Conservation (phyloP, 2,329 filamentous ascomycete genomes). For the Diaporthe citri region DNA sequence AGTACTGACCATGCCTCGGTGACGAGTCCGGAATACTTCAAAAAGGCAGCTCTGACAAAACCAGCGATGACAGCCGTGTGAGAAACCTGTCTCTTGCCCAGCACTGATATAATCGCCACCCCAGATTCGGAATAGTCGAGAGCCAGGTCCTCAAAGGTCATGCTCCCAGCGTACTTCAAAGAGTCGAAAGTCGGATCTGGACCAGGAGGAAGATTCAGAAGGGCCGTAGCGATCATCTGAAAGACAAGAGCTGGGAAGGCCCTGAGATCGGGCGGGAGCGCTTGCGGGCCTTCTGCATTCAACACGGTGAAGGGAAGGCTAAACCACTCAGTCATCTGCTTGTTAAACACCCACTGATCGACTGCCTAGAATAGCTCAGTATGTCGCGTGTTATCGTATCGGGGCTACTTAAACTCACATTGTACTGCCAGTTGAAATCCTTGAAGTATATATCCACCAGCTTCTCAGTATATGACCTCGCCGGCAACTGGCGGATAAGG, state of each 20-base stretch:
- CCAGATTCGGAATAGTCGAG: constrained; percentile 72
- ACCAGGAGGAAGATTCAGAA: constrained; percentile 64
- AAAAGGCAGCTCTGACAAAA: constrained; percentile 67
- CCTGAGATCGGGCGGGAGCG: constrained; percentile 63
- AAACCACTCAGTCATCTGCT: constrained; percentile 67
- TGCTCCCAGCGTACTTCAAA: constrained; percentile 69
- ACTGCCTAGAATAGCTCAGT: constrained; percentile 54
- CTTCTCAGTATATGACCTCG: constrained; percentile 65
- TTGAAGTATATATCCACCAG: constrained; percentile 67
- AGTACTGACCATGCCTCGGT: constrained; percentile 58
- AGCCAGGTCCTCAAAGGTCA: constrained; percentile 72
- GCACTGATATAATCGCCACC: constrained; percentile 62
- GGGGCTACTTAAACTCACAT: constrained; percentile 26
- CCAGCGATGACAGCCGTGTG: constrained; percentile 69
- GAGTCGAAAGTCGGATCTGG: constrained; percentile 64
- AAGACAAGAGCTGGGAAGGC: constrained; percentile 72
- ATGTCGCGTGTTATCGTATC: not conserved
- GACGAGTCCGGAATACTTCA: constrained; percentile 71
- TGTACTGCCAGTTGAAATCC: constrained; percentile 72
- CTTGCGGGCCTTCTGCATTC: constrained; percentile 62
- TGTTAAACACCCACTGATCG: constrained; percentile 64
- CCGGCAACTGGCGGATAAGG: constrained; percentile 69
- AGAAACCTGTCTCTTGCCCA: constrained; percentile 70
- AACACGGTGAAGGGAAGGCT: constrained; percentile 65
- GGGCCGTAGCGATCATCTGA: constrained; percentile 66